Conservation (phyloP, 106 monocot genomes). For the Amphibolis antarctica region DNA sequence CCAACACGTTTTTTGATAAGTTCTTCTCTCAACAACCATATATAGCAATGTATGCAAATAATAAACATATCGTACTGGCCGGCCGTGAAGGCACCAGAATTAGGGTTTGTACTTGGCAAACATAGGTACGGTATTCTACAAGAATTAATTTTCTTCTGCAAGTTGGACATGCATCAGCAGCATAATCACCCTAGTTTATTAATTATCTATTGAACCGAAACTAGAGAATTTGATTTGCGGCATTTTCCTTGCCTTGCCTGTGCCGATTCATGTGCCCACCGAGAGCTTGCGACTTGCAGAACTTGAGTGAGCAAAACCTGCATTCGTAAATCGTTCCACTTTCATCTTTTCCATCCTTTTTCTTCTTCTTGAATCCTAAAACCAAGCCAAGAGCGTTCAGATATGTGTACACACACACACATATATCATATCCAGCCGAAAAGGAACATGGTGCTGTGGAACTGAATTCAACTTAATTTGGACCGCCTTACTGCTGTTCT, state of each 20-base stretch:
- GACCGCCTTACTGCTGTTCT: constrained; percentile 34
- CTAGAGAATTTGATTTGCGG: background rate
- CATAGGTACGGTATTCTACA: background rate
- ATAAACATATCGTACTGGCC: no score
- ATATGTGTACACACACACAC: background rate
- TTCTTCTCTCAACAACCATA: no score
- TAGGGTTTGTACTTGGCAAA: background rate
- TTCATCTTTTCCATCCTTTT: constrained; percentile 60
- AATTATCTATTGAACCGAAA: background rate
- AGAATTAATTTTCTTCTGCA: no score
- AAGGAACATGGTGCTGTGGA: background rate
- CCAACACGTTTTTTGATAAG: background rate
- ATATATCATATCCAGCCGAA: background rate
- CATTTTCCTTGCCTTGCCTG: constrained; percentile 57
- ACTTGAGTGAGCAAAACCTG: constrained; percentile 91
- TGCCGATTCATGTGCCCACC: constrained; percentile 99
- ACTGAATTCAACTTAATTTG: no score
- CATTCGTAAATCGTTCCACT: constrained; percentile 80
- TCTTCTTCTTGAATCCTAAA: constrained; percentile 42
- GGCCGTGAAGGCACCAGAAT: background rate
- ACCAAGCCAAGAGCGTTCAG: no score
- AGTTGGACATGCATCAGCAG: no score
- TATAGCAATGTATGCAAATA: no score
- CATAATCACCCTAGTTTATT: background rate
- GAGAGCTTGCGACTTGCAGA: constrained; percentile 94